Evolutionary conservation across 192 early-diverging fungal species (phyloP), one percentile per base, ranked within the genome.

Genomic region (Podila epicladia): DNA sequence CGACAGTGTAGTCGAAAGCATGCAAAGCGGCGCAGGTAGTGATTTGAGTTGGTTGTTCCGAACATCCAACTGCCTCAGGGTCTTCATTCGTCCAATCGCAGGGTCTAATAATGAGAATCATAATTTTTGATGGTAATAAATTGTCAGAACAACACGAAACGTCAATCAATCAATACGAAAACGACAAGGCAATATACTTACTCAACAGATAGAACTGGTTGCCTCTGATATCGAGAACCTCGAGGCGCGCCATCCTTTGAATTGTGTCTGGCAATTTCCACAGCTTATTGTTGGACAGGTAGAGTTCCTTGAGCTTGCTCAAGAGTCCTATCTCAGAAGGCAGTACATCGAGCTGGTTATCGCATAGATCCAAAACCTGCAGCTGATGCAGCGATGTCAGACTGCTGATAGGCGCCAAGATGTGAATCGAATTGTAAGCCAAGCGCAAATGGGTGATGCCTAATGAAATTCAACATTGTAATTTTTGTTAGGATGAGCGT

Each of bases 321-420:
- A 80, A 53, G 19, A 67, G 65, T 2, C 75, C 80, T 24, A 84
- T 50, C 73, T 84, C 83, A 0, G 65, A 38, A 12, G 84, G 84
- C n/a, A 85, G 35, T 6, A 67, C 51, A 7, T 72, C 73, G 50
- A 85, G 58, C 19, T 73, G 64, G 50, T 85, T 85, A 48, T 83
- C 67, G 17, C 82, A 85, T 1, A 85, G 62, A 58, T 85, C 84
- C 17, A 85, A 49, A 3, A 84, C 72, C 50, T 80, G 68, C 19
- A 84, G 64, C 7, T 74, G 38, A 35, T 67, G 33, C 12, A 84
- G 58, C n/a, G 53, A 38, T 6, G 82, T 70, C 12, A 77, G 55
- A 29, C 57, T 72, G 41, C 55, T 19, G 19, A 74, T 68, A 13
- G 73, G 68, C 1, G 67, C 4, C n/a, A 83, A 24, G 35, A 65